Evolutionary conservation across 2,329 filamentous ascomycete species (phyloP).

Genomic region (Fusarium liriodendri): DNA sequence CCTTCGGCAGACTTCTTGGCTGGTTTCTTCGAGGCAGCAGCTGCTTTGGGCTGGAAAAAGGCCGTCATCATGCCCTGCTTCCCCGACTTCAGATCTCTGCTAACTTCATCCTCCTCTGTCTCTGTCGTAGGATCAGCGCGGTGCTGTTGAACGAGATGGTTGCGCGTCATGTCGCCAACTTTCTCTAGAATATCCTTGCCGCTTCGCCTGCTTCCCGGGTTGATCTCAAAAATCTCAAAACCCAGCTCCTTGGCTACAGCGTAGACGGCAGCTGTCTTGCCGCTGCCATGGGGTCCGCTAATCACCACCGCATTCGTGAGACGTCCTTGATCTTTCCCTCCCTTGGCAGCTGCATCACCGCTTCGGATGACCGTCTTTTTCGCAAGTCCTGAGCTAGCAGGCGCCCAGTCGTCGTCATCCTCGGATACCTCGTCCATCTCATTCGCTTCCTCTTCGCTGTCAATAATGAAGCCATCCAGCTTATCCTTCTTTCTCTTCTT

Average conservation of each 20-base stretch:
- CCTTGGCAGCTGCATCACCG: conserved; percentile 49
- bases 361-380: conserved; percentile 68
- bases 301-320: conserved; percentile 84
- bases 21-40: conserved; percentile 33
- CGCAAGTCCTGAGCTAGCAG: conserved; percentile 50
- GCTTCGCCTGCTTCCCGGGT: conserved; percentile 82
- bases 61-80: conserved; percentile 83
- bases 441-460: conserved; percentile 79
- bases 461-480: conserved; percentile 83
- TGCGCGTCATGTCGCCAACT: conserved; percentile 96
- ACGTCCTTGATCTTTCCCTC: conserved; percentile 58
- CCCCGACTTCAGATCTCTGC: conserved; percentile 70
- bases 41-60: conserved; percentile 76
- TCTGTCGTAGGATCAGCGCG: conserved; percentile 47
- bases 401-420: conserved; percentile 62
- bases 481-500: conserved; percentile 80
- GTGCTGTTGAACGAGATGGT: conserved; percentile 81
- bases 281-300: conserved; percentile 89
- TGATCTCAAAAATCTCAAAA: conserved; percentile 96
- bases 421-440: conserved; percentile 77
- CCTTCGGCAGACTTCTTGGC: conserved; percentile 45
- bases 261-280: conserved; percentile 93
- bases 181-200: conserved; percentile 91
- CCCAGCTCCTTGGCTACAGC: conserved; percentile 91
- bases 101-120: conserved; percentile 46